Base-by-base conservation (phyloP, 73 alveolate species). In the Stentor roeselii region DNA sequence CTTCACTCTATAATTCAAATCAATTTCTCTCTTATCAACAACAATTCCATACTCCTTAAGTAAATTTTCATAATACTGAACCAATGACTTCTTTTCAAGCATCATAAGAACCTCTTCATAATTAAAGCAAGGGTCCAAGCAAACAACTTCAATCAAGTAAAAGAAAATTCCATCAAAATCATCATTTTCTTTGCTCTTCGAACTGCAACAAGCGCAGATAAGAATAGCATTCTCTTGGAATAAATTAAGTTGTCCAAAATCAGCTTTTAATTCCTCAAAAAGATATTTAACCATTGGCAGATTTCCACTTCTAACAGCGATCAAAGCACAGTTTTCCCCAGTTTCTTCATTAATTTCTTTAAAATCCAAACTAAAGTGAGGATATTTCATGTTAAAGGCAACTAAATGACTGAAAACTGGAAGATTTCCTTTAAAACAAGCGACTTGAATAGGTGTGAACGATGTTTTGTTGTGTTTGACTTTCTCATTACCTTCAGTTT, bases 151-250 rank as follows among this genome's bases (percentile, higher is more conserved):
- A 67, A 67, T 34, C 14, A 67, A 34, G 34, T 67, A 67, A n/a
- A 67, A 15, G 2, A 67, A 67, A n/a, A 67, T 34, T 67, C 34
- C 80, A 67, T n/a, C 27, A 67, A 27, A 67, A 67, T n/a, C 50
- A 21, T 21, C 34, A 32, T 67, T 50, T 50, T 6, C 30, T n/a
- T n/a, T n/a, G 67, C 6, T 11, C 21, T 50, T 50, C 6, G 67
- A 6, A 11, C 30, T 11, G 21, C 67, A 50, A 11, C 6, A 6
- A 50, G 67, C 67, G 21, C 67, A 50, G 6, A 50, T 50, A 6
- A 11, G 67, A 11, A 50, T 11, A 50, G 67, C 67, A 50, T 6
- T 50, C 67, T 50, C 67, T 6, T 21, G 30, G 67, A 6, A 50
- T 50, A 11, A 11, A 50, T 50, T 50, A 11, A 11, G 6, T 50